Evolutionary conservation across 768 basidiomycete species (phyloP), one percentile per base, ranked within the genome.

Genomic region (Tricholomella constricta): DNA sequence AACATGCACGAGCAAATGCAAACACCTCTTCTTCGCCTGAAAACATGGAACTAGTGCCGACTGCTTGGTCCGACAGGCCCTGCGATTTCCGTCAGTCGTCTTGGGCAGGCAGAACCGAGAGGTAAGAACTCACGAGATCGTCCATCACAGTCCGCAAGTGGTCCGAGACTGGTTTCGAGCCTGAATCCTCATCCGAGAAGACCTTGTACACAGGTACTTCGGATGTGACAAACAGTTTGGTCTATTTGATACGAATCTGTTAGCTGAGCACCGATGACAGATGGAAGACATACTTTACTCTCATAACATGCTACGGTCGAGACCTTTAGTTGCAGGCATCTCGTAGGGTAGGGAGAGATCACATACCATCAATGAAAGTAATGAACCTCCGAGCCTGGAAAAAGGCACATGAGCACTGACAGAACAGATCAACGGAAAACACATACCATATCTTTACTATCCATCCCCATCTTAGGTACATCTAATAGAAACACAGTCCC

Each of bases 1-100:
- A 92, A 64, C 91, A 93, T 17, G 95, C 95, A 31, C 97, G 82
- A 10, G 94, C 94, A 68, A 98, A 99, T 0, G 97, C 97, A 66
- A 99, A 99, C 0, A 98, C 67, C 70, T 98, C 97, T 69, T 98
- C 97, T 63, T 98, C 95, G 3, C 96, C 95, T 0, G 88, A 88
- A 66, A 98, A 98, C 75, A 99, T 89, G 37, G 93, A 88, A 56
- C 89, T 92, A 1, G 78, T 76, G 29, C 93, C 91, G 15, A 96
- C 88, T 17, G 81, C 72, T 25, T 93, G 85, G 20, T 79, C 79
- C 1, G 88, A 79, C 1, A 98, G 75, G 17, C 94, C 94, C 92
- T 95, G 58, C 27, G 36, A 42, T 25, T 29, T 50, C 46, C 19
- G 27, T 26, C 38, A 51, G 31, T 29, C n/a, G n/a, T n/a, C n/a